Evolutionary conservation across 176 grass and related monocot genomes (phyloP), one percentile per base, ranked within the genome.

Genomic region (Zea luxurians): DNA sequence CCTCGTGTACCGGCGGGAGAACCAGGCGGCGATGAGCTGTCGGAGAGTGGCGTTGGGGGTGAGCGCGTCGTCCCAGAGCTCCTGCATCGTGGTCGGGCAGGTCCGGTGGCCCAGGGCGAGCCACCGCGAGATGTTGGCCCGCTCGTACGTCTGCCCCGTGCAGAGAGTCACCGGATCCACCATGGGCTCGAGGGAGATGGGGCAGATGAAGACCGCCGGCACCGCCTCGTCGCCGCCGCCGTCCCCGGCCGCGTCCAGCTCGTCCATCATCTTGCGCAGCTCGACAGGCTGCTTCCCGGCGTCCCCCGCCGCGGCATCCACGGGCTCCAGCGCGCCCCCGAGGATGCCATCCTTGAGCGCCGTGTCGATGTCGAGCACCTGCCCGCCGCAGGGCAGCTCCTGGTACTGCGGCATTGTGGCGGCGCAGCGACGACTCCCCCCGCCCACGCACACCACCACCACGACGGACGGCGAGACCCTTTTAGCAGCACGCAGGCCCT

Each of bases 1-100:
- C 6, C 86, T 81, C 58, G 83, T 82, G 83, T 95, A 93, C 38
- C 88, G 85, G 63, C 89, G 83, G 17, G 92, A 93, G 96, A 99
- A 99, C 96, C 96, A 99, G 68, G 96, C 86, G 34, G 82, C 88
- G 83, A 99, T 95, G 60, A 99, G 88, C 77, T 94, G 92, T 0
- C 86, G 86, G 70, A 99, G 92, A 8, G 96, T 99, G 64, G 86
- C 82, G 86, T 99, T 99, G 65, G 96, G 96, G 18, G 92, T 99
- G 70, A 94, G 83, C 8, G 84, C 63, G 58, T 90, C 92, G 66
- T 95, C 92, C 96, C 96, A 99, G 61, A 99, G 85, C 75, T 99
- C 96, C 78, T 99, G 96, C 96, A 99, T 99, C 21, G 96, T 99
- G 55, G 96, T 99, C 0, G 96, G 96, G 85, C 96, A 99, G 70